Percentiles rank a stretch among this genome's conserved stretches.
Evolutionary conservation across 106 monocot genomes (phyloP).

Genomic region (Dendrobium chrysotoxum): DNA sequence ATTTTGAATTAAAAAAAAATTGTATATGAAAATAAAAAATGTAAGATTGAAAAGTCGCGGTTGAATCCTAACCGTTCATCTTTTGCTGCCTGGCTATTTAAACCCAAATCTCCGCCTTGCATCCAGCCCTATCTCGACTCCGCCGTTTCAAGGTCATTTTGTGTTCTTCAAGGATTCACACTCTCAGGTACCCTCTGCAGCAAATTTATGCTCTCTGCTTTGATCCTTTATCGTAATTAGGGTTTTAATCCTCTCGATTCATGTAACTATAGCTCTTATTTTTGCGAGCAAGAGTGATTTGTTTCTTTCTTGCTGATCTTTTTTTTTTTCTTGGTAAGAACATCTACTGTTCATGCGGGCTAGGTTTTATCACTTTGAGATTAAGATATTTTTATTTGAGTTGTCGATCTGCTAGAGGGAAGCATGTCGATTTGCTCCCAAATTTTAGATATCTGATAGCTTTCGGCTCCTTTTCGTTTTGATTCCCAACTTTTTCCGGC

Average conservation of each 20-base stretch:
- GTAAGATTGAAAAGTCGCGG: background rate
- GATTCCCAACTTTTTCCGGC: constrained; percentile 10
- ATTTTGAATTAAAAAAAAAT: no score
- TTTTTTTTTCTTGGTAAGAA: background rate
- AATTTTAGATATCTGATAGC: background rate
- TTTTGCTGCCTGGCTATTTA: background rate
- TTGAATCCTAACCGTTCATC: background rate
- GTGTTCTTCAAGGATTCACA: background rate
- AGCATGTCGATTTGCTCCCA: background rate
- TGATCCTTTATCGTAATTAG: background rate
- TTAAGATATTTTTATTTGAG: background rate
- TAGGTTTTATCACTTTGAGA: background rate
- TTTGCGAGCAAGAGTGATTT: background rate
- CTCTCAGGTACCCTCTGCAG: background rate
- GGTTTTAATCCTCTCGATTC: background rate
- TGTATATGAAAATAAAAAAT: no score
- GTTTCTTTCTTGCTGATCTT: background rate
- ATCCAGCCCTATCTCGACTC: background rate
- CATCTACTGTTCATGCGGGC: background rate
- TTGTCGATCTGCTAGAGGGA: background rate
- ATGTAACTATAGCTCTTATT: background rate
- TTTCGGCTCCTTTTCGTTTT: constrained; percentile 4
- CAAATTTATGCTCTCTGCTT: background rate
- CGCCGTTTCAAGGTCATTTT: background rate
- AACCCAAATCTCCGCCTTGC: background rate